Evolutionary conservation across 768 basidiomycete species (phyloP).

Genomic region (Agrocybe chaxingu): DNA sequence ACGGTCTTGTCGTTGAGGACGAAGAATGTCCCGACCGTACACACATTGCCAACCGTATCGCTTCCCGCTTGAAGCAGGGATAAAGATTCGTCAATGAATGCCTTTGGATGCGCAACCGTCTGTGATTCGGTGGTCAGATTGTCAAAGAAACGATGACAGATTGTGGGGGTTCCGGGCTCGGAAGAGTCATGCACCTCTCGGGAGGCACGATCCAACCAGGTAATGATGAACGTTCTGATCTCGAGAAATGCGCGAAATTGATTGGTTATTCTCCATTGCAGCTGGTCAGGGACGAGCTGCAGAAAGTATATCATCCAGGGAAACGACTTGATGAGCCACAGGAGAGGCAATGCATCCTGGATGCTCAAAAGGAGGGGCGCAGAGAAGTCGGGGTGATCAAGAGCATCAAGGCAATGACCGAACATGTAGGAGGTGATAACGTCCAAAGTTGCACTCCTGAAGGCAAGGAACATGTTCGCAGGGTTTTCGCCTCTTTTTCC

Average conservation of each 20-base stretch:
- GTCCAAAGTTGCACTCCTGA: slow-evolving; percentile 39
- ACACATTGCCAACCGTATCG: slow-evolving; percentile 36
- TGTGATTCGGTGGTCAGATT: slow-evolving; percentile 2
- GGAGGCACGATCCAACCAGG: slow-evolving; percentile 6
- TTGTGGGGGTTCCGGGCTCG: slow-evolving; percentile 5
- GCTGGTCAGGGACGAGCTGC: slow-evolving; percentile 14
- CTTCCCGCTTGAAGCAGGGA: slow-evolving; percentile 36
- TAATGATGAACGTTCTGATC: slow-evolving; percentile 15
- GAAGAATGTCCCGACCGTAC: slow-evolving; percentile 34
- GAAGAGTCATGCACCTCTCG: slow-evolving; percentile 6
- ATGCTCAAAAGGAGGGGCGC: slow-evolving; percentile 31
- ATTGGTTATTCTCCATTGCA: slow-evolving; percentile 7
- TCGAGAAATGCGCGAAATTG: slow-evolving; percentile 16
- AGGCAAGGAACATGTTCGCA: slow-evolving; percentile 36
- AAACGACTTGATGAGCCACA: slow-evolving; percentile 30
- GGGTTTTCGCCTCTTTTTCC: slow-evolving; percentile 15
- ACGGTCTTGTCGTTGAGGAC: slow-evolving; percentile 28
- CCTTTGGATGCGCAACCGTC: slow-evolving; percentile 1
- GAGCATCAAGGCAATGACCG: slow-evolving; percentile 25
- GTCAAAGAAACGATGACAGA: slow-evolving; percentile 16
- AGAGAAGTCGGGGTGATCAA: slow-evolving; percentile 30
- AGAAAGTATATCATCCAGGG: slow-evolving; percentile 21
- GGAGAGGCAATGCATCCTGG: slow-evolving; percentile 22
- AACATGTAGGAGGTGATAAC: slow-evolving; percentile 42
- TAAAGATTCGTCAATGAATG: slow-evolving; percentile 29